phyloP scores from a whole-genome alignment of 371 early-diverging fungal genomes.

The Apophysomyces elegans region DNA sequence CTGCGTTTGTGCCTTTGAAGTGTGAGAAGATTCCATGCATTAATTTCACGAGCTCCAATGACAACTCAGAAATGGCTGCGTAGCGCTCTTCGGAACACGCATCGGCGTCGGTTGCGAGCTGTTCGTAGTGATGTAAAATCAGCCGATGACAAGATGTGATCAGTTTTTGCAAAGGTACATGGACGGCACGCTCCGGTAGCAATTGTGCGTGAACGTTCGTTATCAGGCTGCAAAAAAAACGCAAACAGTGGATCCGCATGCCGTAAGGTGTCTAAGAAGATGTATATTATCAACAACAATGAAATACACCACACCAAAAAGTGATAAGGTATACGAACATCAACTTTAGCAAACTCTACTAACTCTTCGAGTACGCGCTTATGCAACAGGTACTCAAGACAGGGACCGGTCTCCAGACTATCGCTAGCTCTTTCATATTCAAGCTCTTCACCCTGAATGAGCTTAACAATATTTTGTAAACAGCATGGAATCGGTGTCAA shows the following conservation, averaged over 20 bases:
- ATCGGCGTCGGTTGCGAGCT: constrained; percentile 38
- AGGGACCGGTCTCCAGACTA: constrained; percentile 55
- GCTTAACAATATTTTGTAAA: constrained; percentile 50
- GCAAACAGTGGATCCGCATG: constrained; percentile 55
- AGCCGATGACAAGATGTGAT: constrained; percentile 55
- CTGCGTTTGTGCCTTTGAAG: constrained; percentile 56
- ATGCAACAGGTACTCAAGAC: constrained; percentile 52
- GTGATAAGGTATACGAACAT: constrained; percentile 28
- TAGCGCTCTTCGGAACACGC: constrained; percentile 48
- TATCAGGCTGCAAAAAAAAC: constrained; percentile 53
- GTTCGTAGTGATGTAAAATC: constrained; percentile 52
- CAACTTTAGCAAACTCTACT: constrained; percentile 57
- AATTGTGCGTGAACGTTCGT: constrained; percentile 57
- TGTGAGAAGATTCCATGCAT: constrained; percentile 58
- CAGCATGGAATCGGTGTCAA: constrained; percentile 51
- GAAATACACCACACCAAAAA: background rate
- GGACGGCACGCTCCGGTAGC: constrained; percentile 57
- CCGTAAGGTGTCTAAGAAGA: constrained; percentile 50
- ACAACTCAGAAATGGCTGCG: constrained; percentile 50
- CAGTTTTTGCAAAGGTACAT: constrained; percentile 55
- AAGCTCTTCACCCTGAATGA: constrained; percentile 55
- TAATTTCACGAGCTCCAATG: constrained; percentile 52
- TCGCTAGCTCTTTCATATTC: constrained; percentile 50
- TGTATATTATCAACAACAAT: background rate
- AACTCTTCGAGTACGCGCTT: constrained; percentile 53